A percentile compares a stretch with the other conserved stretches of the same genome.
These are phyloP conservation scores for Bjerkandera adusta DNA, from an alignment of 1,284 basidiomycete species.

Conservation along the genomic window DNA sequence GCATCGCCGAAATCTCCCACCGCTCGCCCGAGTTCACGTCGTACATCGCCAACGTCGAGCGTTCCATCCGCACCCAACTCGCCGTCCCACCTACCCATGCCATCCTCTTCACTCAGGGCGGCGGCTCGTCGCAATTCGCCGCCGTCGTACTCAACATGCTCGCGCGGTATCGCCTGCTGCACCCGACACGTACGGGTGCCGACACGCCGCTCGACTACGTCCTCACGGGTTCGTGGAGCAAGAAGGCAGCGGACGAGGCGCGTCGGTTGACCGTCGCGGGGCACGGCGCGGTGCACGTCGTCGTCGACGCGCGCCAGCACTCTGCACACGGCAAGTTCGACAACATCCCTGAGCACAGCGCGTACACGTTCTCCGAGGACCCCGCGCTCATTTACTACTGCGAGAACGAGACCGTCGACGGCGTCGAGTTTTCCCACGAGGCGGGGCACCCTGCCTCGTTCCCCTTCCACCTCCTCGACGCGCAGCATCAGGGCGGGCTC, in stretches of 20 bases:
- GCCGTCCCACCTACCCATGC: slow-evolving; percentile 81
- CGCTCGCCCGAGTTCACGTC: slow-evolving; percentile 85
- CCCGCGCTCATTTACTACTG: slow-evolving; percentile 97
- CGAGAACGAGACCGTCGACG: slow-evolving; percentile 99
- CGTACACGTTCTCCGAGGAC: slow-evolving; percentile 76
- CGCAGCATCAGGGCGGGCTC: slow-evolving; percentile 37
- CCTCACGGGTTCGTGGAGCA: slow-evolving; percentile 90
- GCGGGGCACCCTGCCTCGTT: slow-evolving; percentile 62
- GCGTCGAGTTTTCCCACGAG: slow-evolving; percentile 82
- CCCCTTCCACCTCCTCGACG: slow-evolving; percentile 72
- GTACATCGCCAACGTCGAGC: slow-evolving; percentile 68
- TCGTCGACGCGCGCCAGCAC: slow-evolving; percentile 61
- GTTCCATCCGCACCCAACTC: slow-evolving; percentile 72
- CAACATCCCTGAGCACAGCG: slow-evolving; percentile 70
- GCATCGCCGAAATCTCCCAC: slow-evolving; percentile 92
- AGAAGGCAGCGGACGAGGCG: slow-evolving; percentile 84
- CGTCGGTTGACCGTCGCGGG: slow-evolving; percentile 49
- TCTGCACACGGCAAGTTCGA: slow-evolving; percentile 77
- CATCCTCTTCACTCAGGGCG: slow-evolving; percentile 91
- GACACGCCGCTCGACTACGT: slow-evolving; percentile 81
- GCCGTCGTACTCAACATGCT: slow-evolving; percentile 88
- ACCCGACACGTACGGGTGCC: slow-evolving; percentile 52
- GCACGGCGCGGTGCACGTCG: slow-evolving; percentile 60
- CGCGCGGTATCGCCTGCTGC: slow-evolving; percentile 70
- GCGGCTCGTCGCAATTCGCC: slow-evolving; percentile 88